Base-by-base conservation (phyloP, 768 basidiomycete species). In the Phanerodontia chrysosporium region DNA sequence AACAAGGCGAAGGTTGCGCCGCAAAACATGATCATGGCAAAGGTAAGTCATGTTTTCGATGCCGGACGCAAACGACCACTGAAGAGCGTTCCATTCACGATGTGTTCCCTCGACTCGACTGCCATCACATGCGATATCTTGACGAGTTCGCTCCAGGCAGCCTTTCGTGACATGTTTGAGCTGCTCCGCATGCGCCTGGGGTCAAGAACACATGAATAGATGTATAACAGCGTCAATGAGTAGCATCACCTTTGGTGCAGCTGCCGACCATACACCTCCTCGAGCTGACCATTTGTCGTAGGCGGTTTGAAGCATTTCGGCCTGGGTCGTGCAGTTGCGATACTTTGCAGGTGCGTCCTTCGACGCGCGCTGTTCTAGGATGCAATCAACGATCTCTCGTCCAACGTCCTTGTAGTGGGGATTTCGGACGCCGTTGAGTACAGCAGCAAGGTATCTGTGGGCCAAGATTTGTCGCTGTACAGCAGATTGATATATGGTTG, bases 51-150 rank as follows among this genome's bases (percentile, higher is more conserved):
- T 53, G 16, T 64, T 55, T 1, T 49, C 60, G 0, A 74, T 42
- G 1, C 72, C 68, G 28, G 69, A 67, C 0, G 72, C 62, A 16
- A 62, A 51, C 1, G 64, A 49, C 0, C 63, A 49, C 51, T 64
- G 61, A 0, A 73, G 27, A 1, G 52, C 22, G 36, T 72, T 72
- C 70, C 68, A 72, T 0, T 60, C 66, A 42, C 72, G 72, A 51
- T 72, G 70, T 1, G 57, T 64, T 0, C 67, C 69, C 27, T 73
- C 67, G 12, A 73, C 72, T 1, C 61, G 65, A 16, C 69, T 72
- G 0, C 72, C 67, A 49, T 73, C 67, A 0, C 67, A 57, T 0
- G 30, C 36, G 5, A 72, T 58, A 35, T 69, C 72, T n/a, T 52
- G 39, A 0, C 58, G 56, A 0, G 49, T n/a, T 0, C 68, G 57